Percentiles rank a stretch among this genome's conserved stretches.
These are phyloP conservation scores for Thermothielavioides terrestris DNA, from an alignment of 495 filamentous ascomycete genomes.

Conservation along the genomic window DNA sequence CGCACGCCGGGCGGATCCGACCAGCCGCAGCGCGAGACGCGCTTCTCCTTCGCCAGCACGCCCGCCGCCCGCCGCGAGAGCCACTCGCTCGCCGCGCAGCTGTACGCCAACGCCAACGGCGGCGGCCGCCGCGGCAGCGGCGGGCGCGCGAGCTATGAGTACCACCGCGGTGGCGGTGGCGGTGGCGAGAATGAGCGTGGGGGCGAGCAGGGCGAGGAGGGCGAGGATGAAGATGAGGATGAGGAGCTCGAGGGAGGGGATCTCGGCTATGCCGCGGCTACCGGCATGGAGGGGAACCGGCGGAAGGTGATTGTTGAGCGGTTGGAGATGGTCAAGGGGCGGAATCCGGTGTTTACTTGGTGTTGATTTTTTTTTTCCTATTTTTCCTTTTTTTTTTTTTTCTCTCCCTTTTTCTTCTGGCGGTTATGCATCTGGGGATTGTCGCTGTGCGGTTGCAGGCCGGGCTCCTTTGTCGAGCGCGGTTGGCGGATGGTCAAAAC, in stretches of 20 bases:
- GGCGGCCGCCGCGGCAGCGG: conserved; percentile 9
- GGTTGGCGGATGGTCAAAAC: too few relatives aligned
- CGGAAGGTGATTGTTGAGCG: conserved; percentile 94
- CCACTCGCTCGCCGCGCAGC: conserved; percentile 36
- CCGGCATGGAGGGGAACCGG: conserved; percentile 82
- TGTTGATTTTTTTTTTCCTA: conserved; percentile 44
- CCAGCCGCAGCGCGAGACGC: conserved; percentile 21
- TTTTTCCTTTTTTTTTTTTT: too few relatives aligned
- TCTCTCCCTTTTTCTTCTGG: too few relatives aligned
- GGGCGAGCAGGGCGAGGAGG: conserved; percentile 24
- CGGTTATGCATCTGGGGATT: too few relatives aligned
- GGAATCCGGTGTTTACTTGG: conserved; percentile 96
- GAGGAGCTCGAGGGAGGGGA: conserved; percentile 68
- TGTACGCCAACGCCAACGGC: conserved; percentile 22
- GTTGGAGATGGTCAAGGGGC: conserved; percentile 87
- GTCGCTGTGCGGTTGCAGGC: too few relatives aligned
- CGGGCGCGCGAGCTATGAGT: not conserved
- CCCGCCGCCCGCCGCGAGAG: conserved; percentile 27
- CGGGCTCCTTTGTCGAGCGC: too few relatives aligned
- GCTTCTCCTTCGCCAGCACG: conserved; percentile 37
- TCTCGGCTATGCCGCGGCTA: conserved; percentile 85
- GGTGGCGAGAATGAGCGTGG: not conserved
- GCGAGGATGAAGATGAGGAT: conserved; percentile 62
- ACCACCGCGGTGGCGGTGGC: conserved; percentile 10
- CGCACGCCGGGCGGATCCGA: conserved; percentile 5